These are phyloP conservation scores for Alternaria burnsii DNA, from an alignment of 2,329 filamentous ascomycete genomes.

Conservation along the genomic window DNA sequence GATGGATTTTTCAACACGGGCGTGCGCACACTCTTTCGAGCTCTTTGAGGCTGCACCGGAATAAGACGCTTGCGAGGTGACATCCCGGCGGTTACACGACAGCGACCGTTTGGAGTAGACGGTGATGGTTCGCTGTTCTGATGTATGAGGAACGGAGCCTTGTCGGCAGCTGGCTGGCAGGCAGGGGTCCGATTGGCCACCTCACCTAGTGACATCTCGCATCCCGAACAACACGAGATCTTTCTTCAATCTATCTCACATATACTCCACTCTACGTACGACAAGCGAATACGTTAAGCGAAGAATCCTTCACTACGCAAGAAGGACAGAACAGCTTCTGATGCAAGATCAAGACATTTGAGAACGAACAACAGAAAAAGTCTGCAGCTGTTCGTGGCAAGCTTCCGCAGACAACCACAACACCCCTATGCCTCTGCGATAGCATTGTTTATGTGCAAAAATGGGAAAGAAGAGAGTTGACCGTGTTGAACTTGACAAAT, in stretches of 20 bases:
- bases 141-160: neutral
- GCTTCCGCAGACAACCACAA: neutral
- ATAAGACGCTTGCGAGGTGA: neutral
- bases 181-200: constrained; percentile 5
- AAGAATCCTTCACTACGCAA: neutral
- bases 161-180: constrained; percentile 5
- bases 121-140: neutral
- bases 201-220: neutral
- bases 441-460: neutral
- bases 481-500: too few species aligned
- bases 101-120: neutral
- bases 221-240: neutral
- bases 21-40: constrained; percentile 3
- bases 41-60: neutral
- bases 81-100: neutral
- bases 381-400: neutral
- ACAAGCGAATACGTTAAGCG: neutral
- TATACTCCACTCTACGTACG: neutral
- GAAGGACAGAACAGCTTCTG: neutral
- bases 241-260: neutral
- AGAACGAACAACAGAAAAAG: neutral
- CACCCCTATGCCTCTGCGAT: neutral
- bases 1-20: constrained; percentile 9
- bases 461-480: neutral
- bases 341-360: neutral